Evolutionary conservation across 371 early-diverging fungal genomes (phyloP).

Genomic region (Mucor indicus): DNA sequence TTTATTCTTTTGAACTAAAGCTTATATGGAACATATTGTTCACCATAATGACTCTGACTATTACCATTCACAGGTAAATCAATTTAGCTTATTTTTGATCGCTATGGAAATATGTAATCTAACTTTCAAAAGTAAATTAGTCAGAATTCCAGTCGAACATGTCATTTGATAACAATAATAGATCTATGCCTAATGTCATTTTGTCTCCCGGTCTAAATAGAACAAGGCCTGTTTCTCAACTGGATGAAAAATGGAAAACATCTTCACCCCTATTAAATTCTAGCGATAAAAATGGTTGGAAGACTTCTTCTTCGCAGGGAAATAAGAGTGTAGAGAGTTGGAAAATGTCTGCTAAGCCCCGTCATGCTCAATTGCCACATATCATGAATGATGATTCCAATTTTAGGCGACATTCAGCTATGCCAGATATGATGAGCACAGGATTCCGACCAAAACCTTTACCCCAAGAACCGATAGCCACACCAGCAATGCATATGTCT

Average conservation of each 20-base stretch:
- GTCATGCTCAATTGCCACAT: constrained; percentile 14
- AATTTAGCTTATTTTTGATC: background rate
- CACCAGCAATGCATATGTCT: too few species aligned
- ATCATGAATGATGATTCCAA: constrained; percentile 1
- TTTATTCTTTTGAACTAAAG: too few species aligned
- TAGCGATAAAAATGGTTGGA: background rate
- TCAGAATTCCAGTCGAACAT: too few species aligned
- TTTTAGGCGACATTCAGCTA: constrained; percentile 10
- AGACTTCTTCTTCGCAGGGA: background rate
- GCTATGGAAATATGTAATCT: too few species aligned
- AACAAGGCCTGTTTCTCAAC: constrained; percentile 1
- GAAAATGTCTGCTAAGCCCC: constrained; percentile 22
- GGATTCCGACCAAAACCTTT: constrained; percentile 4
- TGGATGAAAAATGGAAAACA: constrained; percentile 12
- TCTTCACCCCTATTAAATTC: background rate
- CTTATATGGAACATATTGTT: background rate
- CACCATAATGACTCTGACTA: background rate
- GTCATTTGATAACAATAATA: too few species aligned
- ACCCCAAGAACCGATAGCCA: constrained; percentile 11
- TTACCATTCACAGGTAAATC: constrained; percentile 1
- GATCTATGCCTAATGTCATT: too few species aligned
- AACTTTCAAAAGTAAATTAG: too few species aligned
- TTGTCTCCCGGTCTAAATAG: too few species aligned
- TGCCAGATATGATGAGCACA: background rate
- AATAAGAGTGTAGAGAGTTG: constrained; percentile 6